Base-by-base conservation (phyloP, 495 filamentous ascomycete species). In the Cercophora sp. region DNA sequence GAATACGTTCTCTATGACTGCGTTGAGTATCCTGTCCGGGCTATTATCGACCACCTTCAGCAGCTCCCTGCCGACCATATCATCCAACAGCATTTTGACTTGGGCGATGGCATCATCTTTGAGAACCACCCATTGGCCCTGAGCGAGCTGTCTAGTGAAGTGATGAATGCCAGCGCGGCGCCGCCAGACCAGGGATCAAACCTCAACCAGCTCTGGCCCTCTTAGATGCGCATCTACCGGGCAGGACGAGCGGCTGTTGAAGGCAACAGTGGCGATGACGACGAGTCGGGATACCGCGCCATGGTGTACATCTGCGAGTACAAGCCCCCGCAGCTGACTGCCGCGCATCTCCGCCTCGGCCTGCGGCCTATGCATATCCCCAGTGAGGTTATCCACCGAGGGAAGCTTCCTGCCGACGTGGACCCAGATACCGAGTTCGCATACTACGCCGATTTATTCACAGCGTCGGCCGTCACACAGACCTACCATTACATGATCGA, bases 141-240 rank as follows among this genome's bases (percentile, higher is more conserved):
- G 1, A 40, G 29, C 39, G 54, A 56, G 4, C 19, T 13, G 23
- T 23, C 25, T 18, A 9, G 26, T 13, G 46, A 35, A 34, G 20
- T 54, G 6, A 11, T 49, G 55, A 45, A 42, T 25, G 86, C 56
- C 3, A 87, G 72, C 40, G 15, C 36, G 37, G n/a, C 23, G 37
- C 19, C 25, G 8, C 48, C 48, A 15, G 48, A 5, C 10, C 20
- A 22, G 19, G 13, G 18, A 16, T 25, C 27, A 19, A 23, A 56
- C 45, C 27, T 48, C 20, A 54, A 52, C 45, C 35, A 56, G 44
- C 23, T 56, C 2, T 49, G 53, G 6, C 54, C 47, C 3, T 45
- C 58, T 56, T 59, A 70, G 47, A 68, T 68, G 34, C 68, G 63
- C 48, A 55, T 64, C 31, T 70, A 70, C 57, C 25, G 39, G 18